Percentiles rank a stretch among this genome's conserved stretches.
Evolutionary conservation across 2,329 filamentous ascomycete species (phyloP).

Genomic region (Tolypocladium album): DNA sequence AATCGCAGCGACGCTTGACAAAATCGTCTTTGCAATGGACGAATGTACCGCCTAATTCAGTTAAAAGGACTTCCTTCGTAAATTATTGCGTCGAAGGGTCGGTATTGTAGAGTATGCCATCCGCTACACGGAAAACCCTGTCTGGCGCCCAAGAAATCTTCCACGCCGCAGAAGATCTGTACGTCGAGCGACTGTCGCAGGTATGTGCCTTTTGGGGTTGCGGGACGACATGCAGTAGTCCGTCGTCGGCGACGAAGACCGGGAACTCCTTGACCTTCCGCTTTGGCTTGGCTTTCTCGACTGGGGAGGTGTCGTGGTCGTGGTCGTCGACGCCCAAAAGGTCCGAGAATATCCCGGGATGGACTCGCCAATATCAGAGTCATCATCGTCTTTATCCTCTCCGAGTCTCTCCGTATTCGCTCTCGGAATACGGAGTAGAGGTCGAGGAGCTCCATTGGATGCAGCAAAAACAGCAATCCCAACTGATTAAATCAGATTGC

Average conservation of each 20-base stretch:
- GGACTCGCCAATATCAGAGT: no score
- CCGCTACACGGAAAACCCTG: neutral
- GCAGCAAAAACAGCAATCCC: neutral
- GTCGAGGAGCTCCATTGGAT: no score
- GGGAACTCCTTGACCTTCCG: neutral
- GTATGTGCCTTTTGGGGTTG: neutral
- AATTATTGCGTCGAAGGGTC: neutral
- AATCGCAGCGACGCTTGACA: neutral
- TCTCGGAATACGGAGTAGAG: no score
- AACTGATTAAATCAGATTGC: neutral
- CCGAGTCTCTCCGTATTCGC: no score
- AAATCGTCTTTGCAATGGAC: neutral
- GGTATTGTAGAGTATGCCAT: neutral
- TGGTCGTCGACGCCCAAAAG: no score
- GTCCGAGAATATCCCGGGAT: no score
- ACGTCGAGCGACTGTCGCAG: no score
- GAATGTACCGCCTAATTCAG: neutral
- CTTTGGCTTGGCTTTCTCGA: neutral
- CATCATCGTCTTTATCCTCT: no score
- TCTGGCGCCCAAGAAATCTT: neutral
- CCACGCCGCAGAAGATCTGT: neutral
- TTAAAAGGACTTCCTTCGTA: neutral
- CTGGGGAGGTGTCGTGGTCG: no score
- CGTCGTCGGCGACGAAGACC: neutral
- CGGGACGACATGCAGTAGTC: neutral